phyloP scores from a whole-genome alignment of 805 yeast species.

The Maudiozyma turicensis region DNA sequence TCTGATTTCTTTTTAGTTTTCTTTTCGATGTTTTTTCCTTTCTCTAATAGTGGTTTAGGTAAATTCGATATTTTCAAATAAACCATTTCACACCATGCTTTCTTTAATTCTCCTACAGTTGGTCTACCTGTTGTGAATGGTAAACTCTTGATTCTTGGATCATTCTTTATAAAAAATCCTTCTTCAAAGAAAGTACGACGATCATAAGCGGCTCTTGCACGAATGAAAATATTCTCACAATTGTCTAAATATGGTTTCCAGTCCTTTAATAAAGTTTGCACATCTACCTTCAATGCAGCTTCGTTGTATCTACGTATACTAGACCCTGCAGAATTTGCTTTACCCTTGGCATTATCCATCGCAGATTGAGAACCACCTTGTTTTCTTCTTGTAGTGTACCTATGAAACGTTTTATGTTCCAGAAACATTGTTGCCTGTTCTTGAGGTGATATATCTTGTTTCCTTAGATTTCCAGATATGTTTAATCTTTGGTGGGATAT shows the following conservation, averaged over 20 bases:
- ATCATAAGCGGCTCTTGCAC: slow-evolving; percentile 70
- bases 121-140: slow-evolving; percentile 92
- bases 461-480: slow-evolving; percentile 46
- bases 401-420: slow-evolving; percentile 78
- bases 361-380: slow-evolving; percentile 98
- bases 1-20: slow-evolving; percentile 4
- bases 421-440: slow-evolving; percentile 58
- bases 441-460: slow-evolving; percentile 38
- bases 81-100: slow-evolving; percentile 74
- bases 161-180: slow-evolving; percentile 41
- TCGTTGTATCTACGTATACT: slow-evolving; percentile 84
- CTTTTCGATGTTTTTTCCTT: slow-evolving; percentile 9
- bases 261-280: slow-evolving; percentile 50
- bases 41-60: slow-evolving; percentile 39
- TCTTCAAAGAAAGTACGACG: slow-evolving; percentile 56
- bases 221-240: slow-evolving; percentile 63
- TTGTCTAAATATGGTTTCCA: slow-evolving; percentile 56
- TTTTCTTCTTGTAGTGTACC: slow-evolving; percentile 92
- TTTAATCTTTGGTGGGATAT: slow-evolving; percentile 57
- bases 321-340: slow-evolving; percentile 95
- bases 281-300: slow-evolving; percentile 67
- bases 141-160: slow-evolving; percentile 53
- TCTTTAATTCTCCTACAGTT: slow-evolving; percentile 66
- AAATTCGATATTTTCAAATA: slow-evolving; percentile 43
- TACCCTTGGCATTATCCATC: slow-evolving; percentile 83